Evolutionary conservation across 116 monocot species (phyloP).

Genomic region (Iris pallida): DNA sequence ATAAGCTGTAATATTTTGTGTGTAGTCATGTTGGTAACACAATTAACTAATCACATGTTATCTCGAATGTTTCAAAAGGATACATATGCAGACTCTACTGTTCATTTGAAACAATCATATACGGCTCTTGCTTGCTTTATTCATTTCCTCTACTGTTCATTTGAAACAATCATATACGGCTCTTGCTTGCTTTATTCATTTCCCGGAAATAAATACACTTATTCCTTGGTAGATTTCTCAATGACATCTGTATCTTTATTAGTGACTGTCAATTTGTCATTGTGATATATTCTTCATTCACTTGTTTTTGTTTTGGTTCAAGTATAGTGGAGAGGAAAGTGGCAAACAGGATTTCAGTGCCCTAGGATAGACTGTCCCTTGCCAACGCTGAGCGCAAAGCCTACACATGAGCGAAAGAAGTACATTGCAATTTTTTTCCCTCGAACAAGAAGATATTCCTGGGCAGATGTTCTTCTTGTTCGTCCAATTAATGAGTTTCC

Average conservation of each 20-base stretch:
- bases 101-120: neutral
- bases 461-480: constrained; percentile 80
- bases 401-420: constrained; percentile 84
- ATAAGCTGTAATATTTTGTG: too few relatives aligned
- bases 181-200: constrained; percentile 2
- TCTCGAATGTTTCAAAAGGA: too few relatives aligned
- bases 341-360: constrained; percentile 90
- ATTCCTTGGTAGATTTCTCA: neutral
- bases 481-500: constrained; percentile 66
- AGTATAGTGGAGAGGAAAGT: constrained; percentile 97
- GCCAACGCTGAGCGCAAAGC: constrained; percentile 80
- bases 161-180: neutral
- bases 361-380: constrained; percentile 65
- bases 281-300: neutral
- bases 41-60: too few relatives aligned
- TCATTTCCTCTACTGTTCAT: neutral
- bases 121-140: neutral
- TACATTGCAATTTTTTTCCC: constrained; percentile 86
- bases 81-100: neutral
- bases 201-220: neutral
- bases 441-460: constrained; percentile 72
- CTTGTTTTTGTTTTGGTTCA: constrained; percentile 16
- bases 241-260: neutral
- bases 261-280: neutral
- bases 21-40: too few relatives aligned